Evolutionary conservation across 2,329 filamentous ascomycete genomes (phyloP), one percentile per base, ranked within the genome.

Genomic region (Diplocarpon rosae): DNA sequence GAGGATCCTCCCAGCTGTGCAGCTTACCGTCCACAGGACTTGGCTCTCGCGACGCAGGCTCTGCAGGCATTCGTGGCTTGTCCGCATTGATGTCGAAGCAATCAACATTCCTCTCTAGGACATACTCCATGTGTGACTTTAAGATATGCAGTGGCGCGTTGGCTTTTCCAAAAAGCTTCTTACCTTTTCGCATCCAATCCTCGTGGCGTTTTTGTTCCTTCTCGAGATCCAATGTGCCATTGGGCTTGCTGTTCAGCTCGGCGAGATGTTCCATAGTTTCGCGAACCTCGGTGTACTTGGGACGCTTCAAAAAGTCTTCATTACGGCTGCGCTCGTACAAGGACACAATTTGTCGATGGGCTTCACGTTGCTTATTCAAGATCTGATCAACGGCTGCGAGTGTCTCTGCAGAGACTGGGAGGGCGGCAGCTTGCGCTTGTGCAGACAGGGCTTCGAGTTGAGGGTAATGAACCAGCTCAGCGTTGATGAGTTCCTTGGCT

Each of bases 141-240:
- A 98, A 73, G 52, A 98, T 98, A 63, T 98, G 92, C 11, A 98
- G 70, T 1, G 92, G 92, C 1, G 92, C 92, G 61, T 98, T 98
- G 1, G 92, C 92, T 65, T 98, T 98, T 42, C 92, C 92, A 59
- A 98, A 98, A 0, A 98, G 68, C 63, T 95, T 95, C 68, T 98
- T 98, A 40, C 92, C 92, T 58, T 87, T 87, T 28, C 92, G 78
- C 90, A 98, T 98, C 92, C 92, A 98, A 63, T 98, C 92, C 62
- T 98, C 92, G 54, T 96, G 92, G 7, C 86, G 80, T 61, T 92
- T 94, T 53, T 92, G 84, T 62, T 96, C 88, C 52, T 87, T 89
- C 60, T 98, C 92, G 4, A 98, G 75, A 57, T 98, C 92, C 29
- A 93, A 75, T 0, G 90, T 94, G 2, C 92, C 92, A 33, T 76